phyloP scores from a whole-genome alignment of 441 rosid species.

The Gossypium davidsonii region DNA sequence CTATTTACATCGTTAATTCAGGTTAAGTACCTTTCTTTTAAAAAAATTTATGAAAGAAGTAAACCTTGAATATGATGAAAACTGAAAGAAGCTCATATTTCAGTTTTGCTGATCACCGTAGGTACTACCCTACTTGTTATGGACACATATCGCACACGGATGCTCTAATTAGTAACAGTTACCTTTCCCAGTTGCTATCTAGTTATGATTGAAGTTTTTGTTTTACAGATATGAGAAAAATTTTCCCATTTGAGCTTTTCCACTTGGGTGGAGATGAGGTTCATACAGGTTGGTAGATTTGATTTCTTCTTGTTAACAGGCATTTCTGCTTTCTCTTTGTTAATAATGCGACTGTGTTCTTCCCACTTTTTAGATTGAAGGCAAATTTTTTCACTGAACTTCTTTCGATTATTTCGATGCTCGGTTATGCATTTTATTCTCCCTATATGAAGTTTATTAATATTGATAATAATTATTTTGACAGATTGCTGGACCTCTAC shows the following conservation, averaged over 20 bases:
- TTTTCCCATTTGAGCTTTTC: conserved; percentile 89
- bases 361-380: not conserved
- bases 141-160: not conserved
- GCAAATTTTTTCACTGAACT: not conserved
- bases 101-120: not conserved
- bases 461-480: conserved; percentile 12
- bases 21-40: not conserved
- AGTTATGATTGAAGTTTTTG: conserved; percentile 9
- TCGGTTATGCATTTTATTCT: conserved; percentile 9
- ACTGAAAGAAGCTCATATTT: not conserved
- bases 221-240: conserved; percentile 72
- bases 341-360: not conserved
- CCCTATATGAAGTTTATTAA: not conserved
- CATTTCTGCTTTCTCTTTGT: not conserved
- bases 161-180: not conserved
- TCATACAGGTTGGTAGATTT: conserved; percentile 53
- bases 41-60: not conserved
- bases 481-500: conserved; percentile 81
- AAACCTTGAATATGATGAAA: not conserved
- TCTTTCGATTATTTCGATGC: not conserved
- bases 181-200: not conserved
- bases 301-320: conserved; percentile 17
- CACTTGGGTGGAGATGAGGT: conserved; percentile 99
- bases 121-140: not conserved
- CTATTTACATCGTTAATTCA: not conserved